Conservation (phyloP, 2,329 filamentous ascomycete species). For the Sporothrix variecibatus region DNA sequence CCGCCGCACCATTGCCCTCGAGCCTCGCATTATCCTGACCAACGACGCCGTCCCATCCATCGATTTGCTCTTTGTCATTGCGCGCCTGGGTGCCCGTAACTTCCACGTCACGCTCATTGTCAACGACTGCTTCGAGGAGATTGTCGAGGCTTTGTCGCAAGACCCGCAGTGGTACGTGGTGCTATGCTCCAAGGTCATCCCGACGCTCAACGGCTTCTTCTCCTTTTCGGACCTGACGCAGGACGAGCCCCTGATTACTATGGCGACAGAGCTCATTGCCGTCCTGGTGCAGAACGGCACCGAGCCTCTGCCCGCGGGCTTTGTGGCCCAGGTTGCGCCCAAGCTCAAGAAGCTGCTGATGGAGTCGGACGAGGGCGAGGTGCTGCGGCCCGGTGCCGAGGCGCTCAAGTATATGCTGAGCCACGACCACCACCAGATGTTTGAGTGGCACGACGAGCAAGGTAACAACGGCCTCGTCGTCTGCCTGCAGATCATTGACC, state of each 20-base stretch:
- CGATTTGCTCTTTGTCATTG: conserved; percentile 83
- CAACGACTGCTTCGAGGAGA: conserved; percentile 87
- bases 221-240: conserved; percentile 84
- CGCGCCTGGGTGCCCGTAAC: conserved; percentile 83
- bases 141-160: conserved; percentile 66
- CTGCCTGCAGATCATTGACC: conserved; percentile 87
- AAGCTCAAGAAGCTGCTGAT: conserved; percentile 83
- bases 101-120: conserved; percentile 89
- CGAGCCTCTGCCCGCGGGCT: conserved; percentile 81
- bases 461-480: conserved; percentile 85
- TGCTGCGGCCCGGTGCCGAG: conserved; percentile 83
- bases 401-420: conserved; percentile 86
- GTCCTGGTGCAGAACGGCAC: conserved; percentile 80
- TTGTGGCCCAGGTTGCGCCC: conserved; percentile 81
- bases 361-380: conserved; percentile 79
- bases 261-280: conserved; percentile 82
- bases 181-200: conserved; percentile 82
- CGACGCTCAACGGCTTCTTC: conserved; percentile 84
- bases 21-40: conserved; percentile 72
- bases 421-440: conserved; percentile 87
- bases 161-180: conserved; percentile 70
- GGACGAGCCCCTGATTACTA: conserved; percentile 77
- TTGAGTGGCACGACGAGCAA: conserved; percentile 78
- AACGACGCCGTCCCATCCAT: conserved; percentile 68
- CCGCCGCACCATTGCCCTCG: conserved; percentile 77